Evolutionary conservation across 345 rosid species (phyloP), one percentile per base, ranked within the genome.

Genomic region (Microthlaspi erraticum): DNA sequence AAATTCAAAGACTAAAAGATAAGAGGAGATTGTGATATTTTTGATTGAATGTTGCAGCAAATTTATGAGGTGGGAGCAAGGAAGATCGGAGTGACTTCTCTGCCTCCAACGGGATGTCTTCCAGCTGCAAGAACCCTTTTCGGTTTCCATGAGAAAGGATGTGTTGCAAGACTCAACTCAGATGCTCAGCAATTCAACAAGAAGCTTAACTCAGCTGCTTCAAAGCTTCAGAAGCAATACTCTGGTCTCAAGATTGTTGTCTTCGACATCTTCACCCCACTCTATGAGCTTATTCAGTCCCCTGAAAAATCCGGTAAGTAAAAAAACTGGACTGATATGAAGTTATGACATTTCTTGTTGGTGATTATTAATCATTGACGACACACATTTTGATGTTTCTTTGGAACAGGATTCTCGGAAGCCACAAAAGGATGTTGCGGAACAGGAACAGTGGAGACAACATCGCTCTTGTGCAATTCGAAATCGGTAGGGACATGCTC

Each of bases 381-480:
- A 70, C 45, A 9, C 45, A 19, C 14, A 10, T 41, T n/a, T 60
- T 20, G 26, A 14, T 41, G 16, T 60, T 34, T 13, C 39, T 16
- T 33, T 33, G 26, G 18, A 50, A 62, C 57, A 86, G 99, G 99
- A 62, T 94, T 94, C 54, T 59, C 42, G 41, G 96, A 92, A 81
- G 97, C 91, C 52, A 78, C 74, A n/a, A 92, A 74, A 78, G 99
- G 96, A 19, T 94, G 97, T 63, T 92, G 98, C 52, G 97, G 99
- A 68, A 86, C 98, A 13, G 96, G 99, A 58, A 83, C 80, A 2
- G 71, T 89, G 0, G 98, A 94, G 84, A 88, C 91, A 26, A 91
- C 98, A 0, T 10, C 54, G 18, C 70, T 89, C 61, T 68, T 92
- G 81, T 94, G 98, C 86, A 92, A 92, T 78, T 82, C 88, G 2